Evolutionary conservation across 768 basidiomycete species (phyloP).

Genomic region (Podaxis sp.): DNA sequence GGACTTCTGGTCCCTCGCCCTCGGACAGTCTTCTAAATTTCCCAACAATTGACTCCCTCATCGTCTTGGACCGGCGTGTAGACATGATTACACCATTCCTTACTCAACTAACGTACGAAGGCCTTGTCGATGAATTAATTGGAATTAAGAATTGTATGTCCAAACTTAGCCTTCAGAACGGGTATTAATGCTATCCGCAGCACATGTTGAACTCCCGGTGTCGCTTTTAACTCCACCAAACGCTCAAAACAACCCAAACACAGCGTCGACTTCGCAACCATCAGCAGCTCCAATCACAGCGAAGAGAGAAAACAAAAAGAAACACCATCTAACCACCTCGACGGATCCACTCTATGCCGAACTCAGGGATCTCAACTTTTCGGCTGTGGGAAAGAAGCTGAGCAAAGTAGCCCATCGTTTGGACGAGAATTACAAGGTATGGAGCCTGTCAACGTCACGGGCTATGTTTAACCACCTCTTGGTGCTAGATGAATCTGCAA

Average conservation of each 20-base stretch:
- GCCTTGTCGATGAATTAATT: slow-evolving; percentile 89
- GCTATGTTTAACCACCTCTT: slow-evolving; percentile 9
- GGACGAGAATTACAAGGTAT: slow-evolving; percentile 90
- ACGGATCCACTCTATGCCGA: slow-evolving; percentile 83
- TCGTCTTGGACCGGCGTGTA: slow-evolving; percentile 85
- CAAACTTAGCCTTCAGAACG: slow-evolving; percentile 1
- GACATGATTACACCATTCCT: slow-evolving; percentile 96
- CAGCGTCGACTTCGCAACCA: slow-evolving; percentile 35
- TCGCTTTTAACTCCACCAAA: slow-evolving; percentile 64
- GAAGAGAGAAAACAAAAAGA: slow-evolving; percentile 83
- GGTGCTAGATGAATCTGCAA: slow-evolving; percentile 69
- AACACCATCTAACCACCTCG: slow-evolving; percentile 75
- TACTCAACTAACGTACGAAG: slow-evolving; percentile 96
- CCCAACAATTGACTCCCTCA: slow-evolving; percentile 77
- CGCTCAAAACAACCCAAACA: slow-evolving; percentile 41
- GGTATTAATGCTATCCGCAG: slow-evolving; percentile 34
- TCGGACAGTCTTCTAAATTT: slow-evolving; percentile 46
- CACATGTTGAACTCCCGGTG: slow-evolving; percentile 78
- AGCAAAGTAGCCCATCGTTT: slow-evolving; percentile 81
- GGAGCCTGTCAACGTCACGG: slow-evolving; percentile 11
- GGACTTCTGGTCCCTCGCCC: slow-evolving; percentile 32
- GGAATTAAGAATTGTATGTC: slow-evolving; percentile 87
- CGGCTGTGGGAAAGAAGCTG: slow-evolving; percentile 78
- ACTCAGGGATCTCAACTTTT: slow-evolving; percentile 90
- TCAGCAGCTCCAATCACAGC: slow-evolving; percentile 48